Evolutionary conservation across 1,284 basidiomycete species (phyloP).

Genomic region (Amylostereum areolatum): DNA sequence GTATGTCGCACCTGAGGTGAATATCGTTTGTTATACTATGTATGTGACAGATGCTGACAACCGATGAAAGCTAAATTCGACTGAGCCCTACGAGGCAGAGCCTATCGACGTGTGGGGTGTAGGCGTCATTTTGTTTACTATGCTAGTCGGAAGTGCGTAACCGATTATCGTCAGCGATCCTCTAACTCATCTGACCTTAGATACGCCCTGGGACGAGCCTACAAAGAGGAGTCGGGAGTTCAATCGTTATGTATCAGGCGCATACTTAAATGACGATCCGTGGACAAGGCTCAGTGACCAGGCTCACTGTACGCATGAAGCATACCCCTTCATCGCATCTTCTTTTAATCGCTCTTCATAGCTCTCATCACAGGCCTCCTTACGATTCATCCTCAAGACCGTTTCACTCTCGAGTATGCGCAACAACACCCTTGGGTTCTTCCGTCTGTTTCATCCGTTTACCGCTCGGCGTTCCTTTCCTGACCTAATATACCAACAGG

Average conservation of each 20-base stretch:
- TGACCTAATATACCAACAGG: conserved; percentile 30
- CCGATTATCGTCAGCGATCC: background rate
- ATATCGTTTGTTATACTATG: conserved; percentile 8
- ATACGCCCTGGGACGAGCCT: conserved; percentile 98
- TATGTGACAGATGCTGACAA: background rate
- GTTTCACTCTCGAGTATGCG: conserved; percentile 71
- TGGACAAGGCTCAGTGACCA: conserved; percentile 71
- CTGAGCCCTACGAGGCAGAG: conserved; percentile 78
- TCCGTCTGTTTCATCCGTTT: conserved; percentile 18
- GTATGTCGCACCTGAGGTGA: conserved; percentile 91
- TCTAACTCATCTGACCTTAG: conserved; percentile 31
- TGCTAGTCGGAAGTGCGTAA: conserved; percentile 84
- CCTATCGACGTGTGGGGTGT: conserved; percentile 95
- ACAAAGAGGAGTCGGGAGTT: conserved; percentile 79
- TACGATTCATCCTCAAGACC: conserved; percentile 62
- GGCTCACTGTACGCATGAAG: conserved; percentile 48
- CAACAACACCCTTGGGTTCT: conserved; percentile 76
- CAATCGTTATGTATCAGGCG: conserved; percentile 66
- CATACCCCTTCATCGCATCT: background rate
- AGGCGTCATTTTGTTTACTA: conserved; percentile 93
- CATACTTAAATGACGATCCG: conserved; percentile 73
- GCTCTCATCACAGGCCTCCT: conserved; percentile 74
- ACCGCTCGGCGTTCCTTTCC: background rate
- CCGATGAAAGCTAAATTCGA: conserved; percentile 37
- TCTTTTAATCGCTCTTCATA: conserved; percentile 20